A percentile compares a stretch with the other conserved stretches of the same genome.
These are phyloP conservation scores for Massarina eburnea DNA, from an alignment of 2,329 filamentous ascomycete genomes.

Conservation along the genomic window DNA sequence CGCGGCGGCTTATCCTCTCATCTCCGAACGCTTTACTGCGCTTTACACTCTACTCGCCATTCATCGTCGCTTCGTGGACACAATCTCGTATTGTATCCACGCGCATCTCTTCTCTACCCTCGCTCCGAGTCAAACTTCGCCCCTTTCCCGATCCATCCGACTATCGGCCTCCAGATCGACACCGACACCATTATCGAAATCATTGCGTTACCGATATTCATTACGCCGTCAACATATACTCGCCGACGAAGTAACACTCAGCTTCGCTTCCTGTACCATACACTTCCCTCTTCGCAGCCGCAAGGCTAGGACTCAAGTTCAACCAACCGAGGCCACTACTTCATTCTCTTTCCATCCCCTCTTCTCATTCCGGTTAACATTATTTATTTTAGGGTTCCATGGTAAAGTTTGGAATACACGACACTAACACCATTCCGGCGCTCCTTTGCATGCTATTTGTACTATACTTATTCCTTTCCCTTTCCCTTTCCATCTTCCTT, in stretches of 20 bases:
- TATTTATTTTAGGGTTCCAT: background rate
- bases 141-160: constrained; percentile 13
- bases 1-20: constrained; percentile 14
- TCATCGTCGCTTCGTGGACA: constrained; percentile 10
- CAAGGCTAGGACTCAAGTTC: constrained; percentile 17
- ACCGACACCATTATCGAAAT: constrained; percentile 2
- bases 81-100: constrained; percentile 17
- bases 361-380: constrained; percentile 1
- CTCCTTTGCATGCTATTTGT: constrained; percentile 35
- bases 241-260: too few species aligned
- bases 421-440: constrained; percentile 39
- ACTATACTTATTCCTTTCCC: constrained; percentile 25
- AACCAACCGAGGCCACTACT: constrained; percentile 12
- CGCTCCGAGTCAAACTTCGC: constrained; percentile 23
- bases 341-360: constrained; percentile 9
- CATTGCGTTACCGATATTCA: constrained; percentile 10
- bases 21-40: constrained; percentile 16
- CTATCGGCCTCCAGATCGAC: background rate
- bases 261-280: constrained; percentile 35
- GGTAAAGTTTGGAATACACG: constrained; percentile 25
- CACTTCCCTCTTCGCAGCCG: constrained; percentile 24
- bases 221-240: background rate
- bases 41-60: constrained; percentile 10
- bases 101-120: constrained; percentile 19
- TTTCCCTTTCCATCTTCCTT: constrained; percentile 3